phyloP scores from a whole-genome alignment of 2,329 filamentous ascomycete genomes.

The Diaporthe sp. region DNA sequence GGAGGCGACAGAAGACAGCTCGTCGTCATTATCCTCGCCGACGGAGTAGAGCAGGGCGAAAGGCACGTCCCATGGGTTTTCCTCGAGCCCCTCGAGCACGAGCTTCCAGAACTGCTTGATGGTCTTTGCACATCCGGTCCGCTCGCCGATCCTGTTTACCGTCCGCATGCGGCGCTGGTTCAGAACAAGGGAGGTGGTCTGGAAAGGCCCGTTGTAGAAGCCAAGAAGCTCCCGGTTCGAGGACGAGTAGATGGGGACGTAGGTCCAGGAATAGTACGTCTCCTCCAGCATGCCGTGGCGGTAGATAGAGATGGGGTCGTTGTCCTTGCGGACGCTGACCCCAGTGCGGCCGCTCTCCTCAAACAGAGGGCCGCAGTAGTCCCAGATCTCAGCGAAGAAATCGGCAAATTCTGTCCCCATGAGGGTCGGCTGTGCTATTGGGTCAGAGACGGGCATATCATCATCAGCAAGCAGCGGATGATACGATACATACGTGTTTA shows the following conservation, averaged over 20 bases:
- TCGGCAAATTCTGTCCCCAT: constrained; percentile 68
- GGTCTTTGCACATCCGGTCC: constrained; percentile 44
- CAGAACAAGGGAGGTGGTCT: constrained; percentile 48
- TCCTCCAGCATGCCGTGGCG: constrained; percentile 51
- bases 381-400: constrained; percentile 64
- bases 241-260: constrained; percentile 51
- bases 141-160: constrained; percentile 46
- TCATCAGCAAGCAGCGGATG: neutral
- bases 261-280: constrained; percentile 51
- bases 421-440: constrained; percentile 60
- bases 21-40: constrained; percentile 49
- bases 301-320: constrained; percentile 46
- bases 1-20: constrained; percentile 47
- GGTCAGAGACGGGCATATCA: neutral
- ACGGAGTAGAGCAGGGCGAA: constrained; percentile 55
- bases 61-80: constrained; percentile 50
- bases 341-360: constrained; percentile 50
- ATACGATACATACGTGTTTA: constrained; percentile 48
- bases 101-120: constrained; percentile 49
- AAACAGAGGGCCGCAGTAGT: constrained; percentile 44
- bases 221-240: constrained; percentile 47
- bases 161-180: constrained; percentile 47
- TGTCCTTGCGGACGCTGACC: constrained; percentile 45
- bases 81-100: constrained; percentile 46
- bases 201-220: constrained; percentile 52